Percentiles rank a stretch among this genome's conserved stretches.
Conservation (phyloP, 768 basidiomycete species). For the Exidia glandulosa region DNA sequence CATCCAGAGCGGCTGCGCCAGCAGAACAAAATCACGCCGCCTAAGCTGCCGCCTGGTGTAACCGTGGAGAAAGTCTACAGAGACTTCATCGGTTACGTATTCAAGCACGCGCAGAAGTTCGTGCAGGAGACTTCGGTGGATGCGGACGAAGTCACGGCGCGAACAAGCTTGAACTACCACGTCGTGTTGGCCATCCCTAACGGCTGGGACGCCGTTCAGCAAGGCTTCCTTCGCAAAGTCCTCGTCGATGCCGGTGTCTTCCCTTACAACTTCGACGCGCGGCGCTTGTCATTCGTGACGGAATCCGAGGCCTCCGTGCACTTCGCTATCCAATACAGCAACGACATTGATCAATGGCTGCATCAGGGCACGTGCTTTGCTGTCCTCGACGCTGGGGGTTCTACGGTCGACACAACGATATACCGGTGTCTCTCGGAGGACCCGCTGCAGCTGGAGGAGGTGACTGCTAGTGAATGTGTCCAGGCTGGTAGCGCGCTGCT, state of each 20-base stretch:
- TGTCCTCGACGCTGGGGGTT: neutral
- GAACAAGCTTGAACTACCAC: neutral
- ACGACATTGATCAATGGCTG: neutral
- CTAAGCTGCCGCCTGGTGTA: neutral
- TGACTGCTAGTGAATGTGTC: neutral
- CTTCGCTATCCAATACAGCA: neutral
- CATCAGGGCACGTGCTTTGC: neutral
- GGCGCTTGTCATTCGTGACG: neutral
- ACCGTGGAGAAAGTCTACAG: neutral
- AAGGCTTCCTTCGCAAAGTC: neutral
- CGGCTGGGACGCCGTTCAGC: neutral
- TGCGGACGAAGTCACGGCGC: neutral
- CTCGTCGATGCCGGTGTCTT: neutral
- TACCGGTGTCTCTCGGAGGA: neutral
- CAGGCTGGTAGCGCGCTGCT: neutral
- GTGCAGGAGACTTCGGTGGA: neutral
- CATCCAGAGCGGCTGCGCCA: neutral
- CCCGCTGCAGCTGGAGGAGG: neutral
- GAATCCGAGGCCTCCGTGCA: neutral
- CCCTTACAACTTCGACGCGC: neutral
- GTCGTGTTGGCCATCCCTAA: neutral
- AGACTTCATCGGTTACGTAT: neutral
- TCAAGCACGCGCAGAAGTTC: neutral
- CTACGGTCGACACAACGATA: neutral
- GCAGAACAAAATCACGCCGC: neutral